These are phyloP conservation scores for Circinella minor DNA, from an alignment of 371 early-diverging fungal species.

Conservation along the genomic window DNA sequence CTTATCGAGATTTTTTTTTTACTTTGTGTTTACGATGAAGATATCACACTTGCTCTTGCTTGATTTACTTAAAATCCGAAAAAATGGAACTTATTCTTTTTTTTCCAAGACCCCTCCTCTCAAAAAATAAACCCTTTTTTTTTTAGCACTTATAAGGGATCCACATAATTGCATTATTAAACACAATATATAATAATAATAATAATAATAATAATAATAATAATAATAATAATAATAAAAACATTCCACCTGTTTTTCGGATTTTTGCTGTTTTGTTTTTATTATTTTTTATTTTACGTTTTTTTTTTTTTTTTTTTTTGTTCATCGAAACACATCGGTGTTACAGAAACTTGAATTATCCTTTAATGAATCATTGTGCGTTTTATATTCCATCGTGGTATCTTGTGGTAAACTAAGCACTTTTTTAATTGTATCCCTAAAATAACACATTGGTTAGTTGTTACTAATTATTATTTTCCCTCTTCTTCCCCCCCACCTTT, in stretches of 20 bases:
- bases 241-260: too few species aligned
- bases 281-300: neutral
- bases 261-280: neutral
- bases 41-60: too few species aligned
- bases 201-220: too few species aligned
- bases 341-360: slow-evolving; percentile 93
- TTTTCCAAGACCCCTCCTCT: too few species aligned
- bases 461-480: slow-evolving; percentile 3
- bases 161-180: too few species aligned
- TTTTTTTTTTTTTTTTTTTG: neutral
- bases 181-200: too few species aligned
- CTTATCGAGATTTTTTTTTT: neutral
- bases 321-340: slow-evolving; percentile 80
- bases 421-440: slow-evolving; percentile 85
- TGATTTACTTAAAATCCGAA: neutral
- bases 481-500: too few species aligned
- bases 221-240: too few species aligned
- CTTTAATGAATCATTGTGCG: slow-evolving; percentile 85
- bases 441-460: neutral
- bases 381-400: slow-evolving; percentile 95
- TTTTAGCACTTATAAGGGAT: too few species aligned
- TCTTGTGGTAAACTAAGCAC: slow-evolving; percentile 85
- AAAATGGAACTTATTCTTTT: too few species aligned
- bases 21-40: too few species aligned
- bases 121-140: too few species aligned